A percentile compares a stretch with the other conserved stretches of the same genome.
phyloP scores from a whole-genome alignment of 495 filamentous ascomycete species.

The Lasiosphaeris hirsuta region DNA sequence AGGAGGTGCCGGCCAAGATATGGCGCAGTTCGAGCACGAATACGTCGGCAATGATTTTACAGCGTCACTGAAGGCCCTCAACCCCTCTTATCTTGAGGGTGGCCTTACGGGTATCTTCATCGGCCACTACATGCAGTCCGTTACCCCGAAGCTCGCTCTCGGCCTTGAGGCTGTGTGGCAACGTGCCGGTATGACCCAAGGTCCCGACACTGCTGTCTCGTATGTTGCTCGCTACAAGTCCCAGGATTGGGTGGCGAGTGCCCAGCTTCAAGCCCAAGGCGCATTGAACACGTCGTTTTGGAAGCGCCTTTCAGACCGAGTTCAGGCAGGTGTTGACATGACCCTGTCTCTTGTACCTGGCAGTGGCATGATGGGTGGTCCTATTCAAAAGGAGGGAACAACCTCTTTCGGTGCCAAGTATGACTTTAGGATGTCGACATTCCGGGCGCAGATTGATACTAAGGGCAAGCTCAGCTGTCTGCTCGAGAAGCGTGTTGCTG shows the following conservation, averaged over 20 bases:
- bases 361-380: slow-evolving; percentile 65
- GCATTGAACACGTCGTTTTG: slow-evolving; percentile 91
- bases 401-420: slow-evolving; percentile 95
- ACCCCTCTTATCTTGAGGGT: slow-evolving; percentile 89
- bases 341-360: slow-evolving; percentile 78
- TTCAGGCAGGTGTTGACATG: slow-evolving; percentile 93
- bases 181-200: slow-evolving; percentile 68
- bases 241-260: slow-evolving; percentile 84
- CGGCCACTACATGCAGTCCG: slow-evolving; percentile 87
- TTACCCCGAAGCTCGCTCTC: slow-evolving; percentile 83
- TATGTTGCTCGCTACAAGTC: slow-evolving; percentile 89
- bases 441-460: slow-evolving; percentile 93
- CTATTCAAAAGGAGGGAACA: slow-evolving; percentile 74
- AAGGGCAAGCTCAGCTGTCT: slow-evolving; percentile 88
- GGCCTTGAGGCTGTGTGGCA: slow-evolving; percentile 95
- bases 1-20: slow-evolving; percentile 58
- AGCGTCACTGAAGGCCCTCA: slow-evolving; percentile 83
- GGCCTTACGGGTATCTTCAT: slow-evolving; percentile 92
- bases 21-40: slow-evolving; percentile 89
- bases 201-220: slow-evolving; percentile 78
- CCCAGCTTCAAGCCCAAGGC: slow-evolving; percentile 78
- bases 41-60: slow-evolving; percentile 91
- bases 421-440: slow-evolving; percentile 91
- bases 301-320: slow-evolving; percentile 87
- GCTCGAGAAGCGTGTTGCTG: slow-evolving; percentile 91